Base-by-base conservation (phyloP, 1,139 yeast genomes). In the Spencermartinsiella ligniputridi region DNA sequence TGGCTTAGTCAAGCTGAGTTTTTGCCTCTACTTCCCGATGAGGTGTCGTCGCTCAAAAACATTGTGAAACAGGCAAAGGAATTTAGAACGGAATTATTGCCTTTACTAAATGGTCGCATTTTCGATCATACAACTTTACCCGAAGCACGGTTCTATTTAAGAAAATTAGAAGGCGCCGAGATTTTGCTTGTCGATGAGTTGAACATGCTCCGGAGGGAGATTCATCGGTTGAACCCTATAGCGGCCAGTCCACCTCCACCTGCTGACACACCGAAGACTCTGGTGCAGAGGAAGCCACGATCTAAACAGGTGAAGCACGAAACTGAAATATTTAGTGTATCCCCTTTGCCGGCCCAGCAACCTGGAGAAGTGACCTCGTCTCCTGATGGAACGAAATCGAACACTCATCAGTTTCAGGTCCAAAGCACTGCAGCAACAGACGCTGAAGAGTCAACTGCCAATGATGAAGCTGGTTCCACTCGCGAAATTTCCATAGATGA, bases 91-190 rank as follows among this genome's bases (percentile, higher is more conserved):
- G 47, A 48, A 39, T 47, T 70, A 37, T 43, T 27, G 8, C 32
- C 32, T n/a, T n/a, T 27, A n/a, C 8, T 27, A 9, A 27, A 9
- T 27, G 32, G 32, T 27, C 32, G 32, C 8, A 27, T 27, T 11
- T 27, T 27, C n/a, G 32, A 27, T 15, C 15, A 27, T 9, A 27
- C 5, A 5, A 9, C 44, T 46, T 20, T 37, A 4, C 25, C 25
- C 18, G 33, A 62, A 41, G 44, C 75, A 21, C 66, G 71, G 40
- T 73, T 69, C 48, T 71, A 68, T 42, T 50, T 75, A 42, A 63
- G 79, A 39, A 76, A 76, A 52, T 51, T 76, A 29, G 72, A 68
- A 44, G 81, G 79, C 11, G 58, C 54, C 8, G 60, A 63, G 38
- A 57, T 69, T 11, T 45, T 62, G 38, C 50, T 69, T 39, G 46